These are phyloP conservation scores for Marasmius fiardii DNA, from an alignment of 1,284 basidiomycete species.

Conservation along the genomic window DNA sequence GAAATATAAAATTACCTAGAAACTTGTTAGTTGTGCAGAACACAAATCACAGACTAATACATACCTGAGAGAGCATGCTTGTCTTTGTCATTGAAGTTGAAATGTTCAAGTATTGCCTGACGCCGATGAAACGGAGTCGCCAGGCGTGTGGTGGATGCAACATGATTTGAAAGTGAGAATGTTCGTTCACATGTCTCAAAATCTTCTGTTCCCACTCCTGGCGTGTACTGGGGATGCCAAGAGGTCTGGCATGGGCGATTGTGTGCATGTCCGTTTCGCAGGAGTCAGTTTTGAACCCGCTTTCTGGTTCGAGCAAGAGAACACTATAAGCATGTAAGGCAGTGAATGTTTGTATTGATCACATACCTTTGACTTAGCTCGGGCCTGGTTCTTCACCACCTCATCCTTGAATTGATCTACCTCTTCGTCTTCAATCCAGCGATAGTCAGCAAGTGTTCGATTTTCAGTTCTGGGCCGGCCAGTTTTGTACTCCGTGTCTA, in stretches of 20 bases:
- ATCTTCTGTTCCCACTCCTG: conserved; percentile 31
- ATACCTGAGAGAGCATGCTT: conserved; percentile 17
- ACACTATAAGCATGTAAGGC: no score
- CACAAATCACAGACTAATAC: not conserved
- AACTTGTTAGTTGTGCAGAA: not conserved
- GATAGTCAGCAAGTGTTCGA: no score
- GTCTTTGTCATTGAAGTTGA: conserved; percentile 18
- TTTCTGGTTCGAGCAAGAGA: no score
- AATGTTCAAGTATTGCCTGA: conserved; percentile 21
- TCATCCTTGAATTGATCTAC: no score
- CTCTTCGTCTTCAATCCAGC: no score
- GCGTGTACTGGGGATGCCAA: conserved; percentile 26
- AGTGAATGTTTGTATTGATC: no score
- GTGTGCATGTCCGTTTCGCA: no score
- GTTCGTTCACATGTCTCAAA: conserved; percentile 28
- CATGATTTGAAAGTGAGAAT: conserved; percentile 27
- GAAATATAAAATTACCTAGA: not conserved
- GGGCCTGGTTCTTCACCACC: no score
- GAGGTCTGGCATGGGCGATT: conserved; percentile 27
- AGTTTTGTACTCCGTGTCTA: no score
- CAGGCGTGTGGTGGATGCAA: conserved; percentile 21
- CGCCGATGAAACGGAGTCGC: conserved; percentile 24
- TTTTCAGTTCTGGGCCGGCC: no score
- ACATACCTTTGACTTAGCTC: no score
- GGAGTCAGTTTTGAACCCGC: no score